Conservation (phyloP, 2,329 filamentous ascomycete genomes). For the Apiospora pterosperma region DNA sequence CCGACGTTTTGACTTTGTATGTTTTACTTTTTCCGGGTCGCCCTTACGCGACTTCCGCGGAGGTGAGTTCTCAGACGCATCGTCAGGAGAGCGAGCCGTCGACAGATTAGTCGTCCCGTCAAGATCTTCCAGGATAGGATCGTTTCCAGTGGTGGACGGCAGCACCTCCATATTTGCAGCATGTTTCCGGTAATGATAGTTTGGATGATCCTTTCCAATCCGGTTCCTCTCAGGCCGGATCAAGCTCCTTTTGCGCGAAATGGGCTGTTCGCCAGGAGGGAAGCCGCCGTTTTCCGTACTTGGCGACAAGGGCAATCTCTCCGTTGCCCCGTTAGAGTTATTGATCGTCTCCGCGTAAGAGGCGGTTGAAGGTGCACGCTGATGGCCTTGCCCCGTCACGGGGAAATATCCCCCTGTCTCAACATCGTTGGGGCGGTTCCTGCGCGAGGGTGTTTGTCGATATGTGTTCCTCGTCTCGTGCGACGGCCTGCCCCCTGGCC, state of each 20-base stretch:
- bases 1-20: slow-evolving; percentile 33
- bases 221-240: slow-evolving; percentile 84
- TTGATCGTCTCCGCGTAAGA: slow-evolving; percentile 57
- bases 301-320: slow-evolving; percentile 52
- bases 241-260: slow-evolving; percentile 76
- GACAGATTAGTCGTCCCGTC: slow-evolving; percentile 60
- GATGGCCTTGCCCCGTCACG: slow-evolving; percentile 39
- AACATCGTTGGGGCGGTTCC: slow-evolving; percentile 63
- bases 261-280: slow-evolving; percentile 28
- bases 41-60: slow-evolving; percentile 32
- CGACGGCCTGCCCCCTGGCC: slow-evolving; percentile 57
- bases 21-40: slow-evolving; percentile 35
- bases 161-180: slow-evolving; percentile 87
- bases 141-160: slow-evolving; percentile 89
- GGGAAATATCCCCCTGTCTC: slow-evolving; percentile 59
- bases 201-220: slow-evolving; percentile 83
- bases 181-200: slow-evolving; percentile 95
- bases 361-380: slow-evolving; percentile 54
- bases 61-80: slow-evolving; percentile 41
- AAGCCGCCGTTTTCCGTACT: slow-evolving; percentile 32
- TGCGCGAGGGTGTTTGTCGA: slow-evolving; percentile 60
- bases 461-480: slow-evolving; percentile 62
- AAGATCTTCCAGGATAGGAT: slow-evolving; percentile 78
- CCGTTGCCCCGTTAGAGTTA: slow-evolving; percentile 53
- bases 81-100: slow-evolving; percentile 43